Conservation (phyloP, 2,329 filamentous ascomycete species). For the Coniochaeta sp. region DNA sequence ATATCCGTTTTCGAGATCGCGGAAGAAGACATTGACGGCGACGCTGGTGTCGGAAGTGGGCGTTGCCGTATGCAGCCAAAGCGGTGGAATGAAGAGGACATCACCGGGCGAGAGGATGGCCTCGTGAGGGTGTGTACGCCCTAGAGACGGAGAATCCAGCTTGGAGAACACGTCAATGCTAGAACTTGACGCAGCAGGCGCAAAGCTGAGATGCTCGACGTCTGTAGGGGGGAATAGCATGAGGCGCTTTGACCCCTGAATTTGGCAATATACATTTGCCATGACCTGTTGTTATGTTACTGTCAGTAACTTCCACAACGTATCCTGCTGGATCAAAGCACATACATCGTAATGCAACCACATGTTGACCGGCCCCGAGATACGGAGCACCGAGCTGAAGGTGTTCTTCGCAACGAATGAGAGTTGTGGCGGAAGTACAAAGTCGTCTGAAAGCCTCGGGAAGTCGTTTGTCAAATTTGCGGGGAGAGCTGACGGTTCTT, state of each 20-base stretch:
- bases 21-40: conserved; percentile 87
- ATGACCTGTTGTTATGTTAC: conserved; percentile 54
- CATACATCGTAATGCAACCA: conserved; percentile 82
- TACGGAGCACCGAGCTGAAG: conserved; percentile 72
- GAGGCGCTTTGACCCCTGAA: conserved; percentile 65
- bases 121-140: conserved; percentile 55
- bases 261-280: conserved; percentile 79
- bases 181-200: conserved; percentile 73
- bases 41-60: conserved; percentile 55
- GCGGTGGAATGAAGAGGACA: conserved; percentile 69
- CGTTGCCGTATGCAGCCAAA: conserved; percentile 75
- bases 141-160: conserved; percentile 30
- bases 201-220: conserved; percentile 60
- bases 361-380: conserved; percentile 75
- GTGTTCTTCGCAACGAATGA: conserved; percentile 48
- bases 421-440: conserved; percentile 58
- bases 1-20: conserved; percentile 59
- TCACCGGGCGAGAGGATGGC: conserved; percentile 63
- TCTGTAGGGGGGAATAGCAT: conserved; percentile 74
- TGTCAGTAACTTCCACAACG: background rate
- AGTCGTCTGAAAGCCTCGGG: conserved; percentile 60
- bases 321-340: background rate
- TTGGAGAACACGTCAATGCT: conserved; percentile 62
- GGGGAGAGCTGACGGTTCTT: conserved; percentile 59
- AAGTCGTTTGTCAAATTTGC: conserved; percentile 68